Evolutionary conservation across 2,329 filamentous ascomycete genomes (phyloP).

Genomic region (Bipolaris oryzae): DNA sequence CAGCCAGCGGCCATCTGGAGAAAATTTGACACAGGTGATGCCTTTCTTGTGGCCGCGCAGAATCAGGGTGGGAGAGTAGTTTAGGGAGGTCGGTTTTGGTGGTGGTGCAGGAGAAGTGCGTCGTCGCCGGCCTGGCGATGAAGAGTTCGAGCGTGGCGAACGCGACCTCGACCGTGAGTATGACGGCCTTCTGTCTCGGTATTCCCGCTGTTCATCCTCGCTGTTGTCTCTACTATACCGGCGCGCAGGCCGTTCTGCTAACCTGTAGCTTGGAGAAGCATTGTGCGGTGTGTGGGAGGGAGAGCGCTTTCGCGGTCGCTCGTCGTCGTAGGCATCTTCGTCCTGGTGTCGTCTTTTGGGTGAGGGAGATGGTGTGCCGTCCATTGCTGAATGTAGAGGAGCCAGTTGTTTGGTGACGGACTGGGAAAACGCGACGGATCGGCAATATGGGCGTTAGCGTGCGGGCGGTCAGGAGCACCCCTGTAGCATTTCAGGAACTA

Average conservation of each 20-base stretch:
- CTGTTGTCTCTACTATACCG: constrained; percentile 44
- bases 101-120: constrained; percentile 46
- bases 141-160: constrained; percentile 22
- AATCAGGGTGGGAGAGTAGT: constrained; percentile 72
- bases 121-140: constrained; percentile 24
- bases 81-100: constrained; percentile 62
- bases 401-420: constrained; percentile 10
- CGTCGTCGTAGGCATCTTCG: constrained; percentile 34
- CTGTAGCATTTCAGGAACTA: constrained; percentile 16
- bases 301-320: constrained; percentile 43
- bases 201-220: constrained; percentile 39
- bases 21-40: constrained; percentile 86
- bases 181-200: constrained; percentile 28
- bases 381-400: constrained; percentile 20
- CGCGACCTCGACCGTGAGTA: constrained; percentile 27
- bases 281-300: constrained; percentile 36
- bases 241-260: constrained; percentile 45
- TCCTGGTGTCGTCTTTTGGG: constrained; percentile 41
- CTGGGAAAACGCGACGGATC: constrained; percentile 17
- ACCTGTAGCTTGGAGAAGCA: constrained; percentile 35
- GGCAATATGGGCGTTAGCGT: constrained; percentile 15
- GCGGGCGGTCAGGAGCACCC: constrained; percentile 15
- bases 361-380: constrained; percentile 26
- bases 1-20: constrained; percentile 86
- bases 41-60: constrained; percentile 79